Evolutionary conservation across 2,329 filamentous ascomycete genomes (phyloP), one percentile per base, ranked within the genome.

Genomic region (Beauveria varroae): DNA sequence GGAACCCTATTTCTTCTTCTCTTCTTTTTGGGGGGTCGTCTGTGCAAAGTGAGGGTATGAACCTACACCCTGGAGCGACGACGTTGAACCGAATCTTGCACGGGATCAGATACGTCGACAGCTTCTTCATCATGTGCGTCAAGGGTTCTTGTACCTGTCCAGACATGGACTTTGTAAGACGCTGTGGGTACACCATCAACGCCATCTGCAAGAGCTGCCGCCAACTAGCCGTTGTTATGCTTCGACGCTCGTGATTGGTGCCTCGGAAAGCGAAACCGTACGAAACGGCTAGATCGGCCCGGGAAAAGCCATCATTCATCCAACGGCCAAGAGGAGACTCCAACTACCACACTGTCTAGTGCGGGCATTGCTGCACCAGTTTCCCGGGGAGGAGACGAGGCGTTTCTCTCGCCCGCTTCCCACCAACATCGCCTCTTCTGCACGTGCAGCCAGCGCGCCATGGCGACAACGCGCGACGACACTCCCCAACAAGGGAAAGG

Each of bases 191-290:
- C 47, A 50, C 22, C 22, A 26, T 50, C 47, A n/a, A n/a, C n/a
- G n/a, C n/a, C n/a, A n/a, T n/a, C n/a, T 50, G 47, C 43, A 28
- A 24, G 47, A 24, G 24, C 22, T 26, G 47, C 47, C 16, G 12
- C 47, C 18, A 50, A 30, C 47, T 28, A 30, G 47, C 47, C 47
- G 47, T 28, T 28, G 47, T 50, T 24, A 30, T 12, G 47, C 47
- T 50, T 24, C 24, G 41, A 57, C 40, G 41, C 54, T 8, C 43
- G 54, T 57, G 37, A 57, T 57, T 57, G 43, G 54, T 57, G 40
- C 22, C 34, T 57, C 54, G 54, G 54, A 57, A 30, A 43, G 40
- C 22, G 54, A 57, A 41, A 46, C 54, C n/a, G n/a, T n/a, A n/a
- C n/a, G n/a, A n/a, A n/a, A n/a, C n/a, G 54, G 54, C 54, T 44